phyloP scores from a whole-genome alignment of 352 stramenopile genomes.

The Globisporangium sylvaticum region DNA sequence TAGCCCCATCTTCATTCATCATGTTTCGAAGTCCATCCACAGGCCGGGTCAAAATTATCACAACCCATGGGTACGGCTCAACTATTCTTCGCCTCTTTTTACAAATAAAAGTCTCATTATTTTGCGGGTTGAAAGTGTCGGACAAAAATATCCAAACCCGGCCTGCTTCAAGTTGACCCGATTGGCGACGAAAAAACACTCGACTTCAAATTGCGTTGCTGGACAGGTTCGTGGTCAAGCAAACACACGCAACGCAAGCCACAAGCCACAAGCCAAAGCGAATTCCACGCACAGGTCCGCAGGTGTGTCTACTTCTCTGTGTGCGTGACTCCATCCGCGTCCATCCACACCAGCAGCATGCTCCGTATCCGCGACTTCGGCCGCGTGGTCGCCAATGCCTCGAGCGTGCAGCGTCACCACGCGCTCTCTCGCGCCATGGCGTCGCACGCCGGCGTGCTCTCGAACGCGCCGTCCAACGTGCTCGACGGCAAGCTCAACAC shows the following conservation, averaged over 20 bases:
- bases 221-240: not conserved
- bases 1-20: not conserved
- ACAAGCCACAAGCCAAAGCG: not conserved
- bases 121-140: not conserved
- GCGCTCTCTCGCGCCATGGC: slow-evolving; percentile 18
- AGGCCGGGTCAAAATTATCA: not conserved
- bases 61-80: not conserved
- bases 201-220: not conserved
- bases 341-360: not conserved
- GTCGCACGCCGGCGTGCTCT: slow-evolving; percentile 36
- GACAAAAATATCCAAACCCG: not conserved
- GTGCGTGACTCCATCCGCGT: not conserved
- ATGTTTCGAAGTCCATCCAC: not conserved
- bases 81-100: not conserved
- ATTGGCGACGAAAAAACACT: not conserved
- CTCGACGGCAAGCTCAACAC: slow-evolving; percentile 59
- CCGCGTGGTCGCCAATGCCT: slow-evolving; percentile 4
- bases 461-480: slow-evolving; percentile 39
- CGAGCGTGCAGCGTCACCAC: slow-evolving; percentile 1
- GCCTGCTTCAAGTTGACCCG: not conserved
- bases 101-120: not conserved
- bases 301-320: not conserved
- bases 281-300: not conserved
- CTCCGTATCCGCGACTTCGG: slow-evolving; percentile 15
- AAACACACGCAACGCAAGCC: not conserved